phyloP scores from a whole-genome alignment of 257 asterid species.

The Penstemon newberryi region DNA sequence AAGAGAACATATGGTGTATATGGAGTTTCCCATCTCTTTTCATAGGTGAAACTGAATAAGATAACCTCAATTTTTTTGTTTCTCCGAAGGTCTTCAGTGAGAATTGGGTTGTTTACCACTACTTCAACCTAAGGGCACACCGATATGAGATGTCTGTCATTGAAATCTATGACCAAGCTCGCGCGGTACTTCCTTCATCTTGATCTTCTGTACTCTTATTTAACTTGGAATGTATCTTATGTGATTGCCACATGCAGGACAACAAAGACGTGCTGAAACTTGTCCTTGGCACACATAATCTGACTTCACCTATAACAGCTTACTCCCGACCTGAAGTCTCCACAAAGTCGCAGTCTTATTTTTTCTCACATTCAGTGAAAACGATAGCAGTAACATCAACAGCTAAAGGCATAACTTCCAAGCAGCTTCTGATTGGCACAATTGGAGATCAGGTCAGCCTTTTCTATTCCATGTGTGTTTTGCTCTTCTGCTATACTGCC shows the following conservation, averaged over 20 bases:
- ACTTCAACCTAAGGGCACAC: conserved; percentile 95
- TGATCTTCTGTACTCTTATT: conserved; percentile 15
- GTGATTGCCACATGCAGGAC: conserved; percentile 55
- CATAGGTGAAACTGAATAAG: conserved; percentile 14
- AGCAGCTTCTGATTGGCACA: conserved; percentile 92
- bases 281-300: conserved; percentile 86
- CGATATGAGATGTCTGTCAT: conserved; percentile 97
- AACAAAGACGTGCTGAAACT: conserved; percentile 91
- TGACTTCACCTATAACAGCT: conserved; percentile 83
- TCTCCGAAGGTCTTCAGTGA: conserved; percentile 80
- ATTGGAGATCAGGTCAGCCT: conserved; percentile 84
- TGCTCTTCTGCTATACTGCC: not conserved
- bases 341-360: conserved; percentile 86
- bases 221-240: conserved; percentile 25
- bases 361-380: conserved; percentile 78
- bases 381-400: conserved; percentile 85
- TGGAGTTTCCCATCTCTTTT: not conserved
- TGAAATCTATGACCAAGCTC: conserved; percentile 96
- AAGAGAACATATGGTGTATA: not conserved
- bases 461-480: not conserved
- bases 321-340: conserved; percentile 84
- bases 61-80: conserved; percentile 1
- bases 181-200: conserved; percentile 66
- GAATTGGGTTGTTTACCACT: conserved; percentile 99
- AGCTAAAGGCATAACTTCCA: conserved; percentile 96